A percentile compares a stretch with the other conserved stretches of the same genome.
Evolutionary conservation across 2,329 filamentous ascomycete genomes (phyloP).

Genomic region (Cercospora nicotianae): DNA sequence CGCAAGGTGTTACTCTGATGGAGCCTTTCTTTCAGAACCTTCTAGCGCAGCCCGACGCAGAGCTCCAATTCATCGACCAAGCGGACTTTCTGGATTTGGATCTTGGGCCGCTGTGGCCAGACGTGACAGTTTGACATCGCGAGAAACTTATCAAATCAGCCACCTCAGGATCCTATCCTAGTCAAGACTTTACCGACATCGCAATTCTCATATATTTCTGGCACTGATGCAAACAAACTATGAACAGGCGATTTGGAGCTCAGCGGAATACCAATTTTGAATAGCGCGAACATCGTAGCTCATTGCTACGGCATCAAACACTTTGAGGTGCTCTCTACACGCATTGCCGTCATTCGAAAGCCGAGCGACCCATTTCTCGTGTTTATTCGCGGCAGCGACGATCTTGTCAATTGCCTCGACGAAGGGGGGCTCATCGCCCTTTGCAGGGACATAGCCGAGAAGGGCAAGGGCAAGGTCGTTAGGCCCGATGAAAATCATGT

Average conservation of each 20-base stretch:
- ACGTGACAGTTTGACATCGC: not conserved
- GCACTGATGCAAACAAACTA: not conserved
- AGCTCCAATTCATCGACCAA: not conserved
- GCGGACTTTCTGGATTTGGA: not conserved
- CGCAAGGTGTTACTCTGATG: not conserved
- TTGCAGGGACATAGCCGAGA: conserved; percentile 49
- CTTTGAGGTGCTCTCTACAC: conserved; percentile 51
- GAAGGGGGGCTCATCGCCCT: conserved; percentile 47
- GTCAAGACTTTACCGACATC: not conserved
- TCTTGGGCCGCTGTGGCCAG: not conserved
- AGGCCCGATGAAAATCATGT: conserved; percentile 53
- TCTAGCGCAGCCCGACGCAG: not conserved
- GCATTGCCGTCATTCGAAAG: conserved; percentile 52
- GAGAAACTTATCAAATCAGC: not conserved
- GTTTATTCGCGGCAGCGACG: conserved; percentile 57
- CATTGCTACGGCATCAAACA: conserved; percentile 51
- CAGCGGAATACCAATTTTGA: conserved; percentile 33
- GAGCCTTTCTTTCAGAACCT: not conserved
- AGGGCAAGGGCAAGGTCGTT: conserved; percentile 58
- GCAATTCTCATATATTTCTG: not conserved
- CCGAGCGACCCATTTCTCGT: conserved; percentile 65
- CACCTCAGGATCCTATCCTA: no score
- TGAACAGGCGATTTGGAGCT: not conserved
- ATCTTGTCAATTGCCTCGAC: conserved; percentile 52
- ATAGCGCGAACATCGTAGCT: conserved; percentile 28